phyloP scores from a whole-genome alignment of 2,329 filamentous ascomycete genomes.

The Monilinia fructicola region DNA sequence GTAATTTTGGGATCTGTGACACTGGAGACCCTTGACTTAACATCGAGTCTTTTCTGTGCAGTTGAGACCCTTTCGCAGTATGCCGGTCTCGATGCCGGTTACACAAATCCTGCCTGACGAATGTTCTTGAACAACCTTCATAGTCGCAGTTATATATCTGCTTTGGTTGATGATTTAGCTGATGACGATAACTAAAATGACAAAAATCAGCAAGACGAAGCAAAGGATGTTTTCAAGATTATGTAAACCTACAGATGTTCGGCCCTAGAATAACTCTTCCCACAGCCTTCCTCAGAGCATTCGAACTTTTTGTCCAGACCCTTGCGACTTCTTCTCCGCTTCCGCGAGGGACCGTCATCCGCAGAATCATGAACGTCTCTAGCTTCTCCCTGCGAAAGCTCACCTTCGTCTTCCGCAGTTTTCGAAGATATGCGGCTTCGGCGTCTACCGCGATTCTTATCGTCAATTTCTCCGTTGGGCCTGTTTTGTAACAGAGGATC shows the following conservation, averaged over 20 bases:
- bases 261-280: constrained; percentile 93
- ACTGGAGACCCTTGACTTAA: constrained; percentile 47
- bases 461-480: constrained; percentile 33
- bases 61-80: constrained; percentile 73
- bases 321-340: constrained; percentile 72
- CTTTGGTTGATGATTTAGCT: constrained; percentile 93
- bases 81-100: constrained; percentile 81
- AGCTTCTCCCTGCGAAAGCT: constrained; percentile 33
- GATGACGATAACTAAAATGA: constrained; percentile 69
- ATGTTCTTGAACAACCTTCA: constrained; percentile 83
- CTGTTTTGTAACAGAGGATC: constrained; percentile 33
- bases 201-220: constrained; percentile 23
- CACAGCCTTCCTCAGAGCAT: constrained; percentile 83
- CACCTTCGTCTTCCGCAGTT: constrained; percentile 33
- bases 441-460: constrained; percentile 38
- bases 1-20: constrained; percentile 31
- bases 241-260: constrained; percentile 74
- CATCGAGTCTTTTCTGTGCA: constrained; percentile 71
- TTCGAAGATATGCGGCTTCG: constrained; percentile 36
- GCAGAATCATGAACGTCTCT: constrained; percentile 39
- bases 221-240: background rate
- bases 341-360: constrained; percentile 42
- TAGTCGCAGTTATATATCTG: constrained; percentile 94
- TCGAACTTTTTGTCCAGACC: constrained; percentile 79
- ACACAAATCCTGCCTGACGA: constrained; percentile 90